Conservation (phyloP, 345 rosid genomes). For the Ceriops zippeliana region DNA sequence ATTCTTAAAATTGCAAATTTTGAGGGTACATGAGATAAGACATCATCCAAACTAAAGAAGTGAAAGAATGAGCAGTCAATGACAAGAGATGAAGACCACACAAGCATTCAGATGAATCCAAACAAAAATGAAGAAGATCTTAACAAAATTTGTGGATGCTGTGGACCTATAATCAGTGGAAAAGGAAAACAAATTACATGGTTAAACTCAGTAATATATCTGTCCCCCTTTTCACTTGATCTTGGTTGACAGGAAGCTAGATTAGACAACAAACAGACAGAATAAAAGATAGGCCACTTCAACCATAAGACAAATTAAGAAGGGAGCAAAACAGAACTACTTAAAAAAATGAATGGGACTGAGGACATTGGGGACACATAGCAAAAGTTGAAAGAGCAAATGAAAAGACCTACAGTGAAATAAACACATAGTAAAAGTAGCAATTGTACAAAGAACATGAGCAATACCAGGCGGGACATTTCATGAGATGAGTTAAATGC, state of each 20-base stretch:
- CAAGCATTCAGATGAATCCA: background rate
- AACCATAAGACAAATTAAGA: too few species aligned
- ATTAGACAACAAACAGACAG: too few species aligned
- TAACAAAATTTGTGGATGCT: background rate
- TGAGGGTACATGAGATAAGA: too few species aligned
- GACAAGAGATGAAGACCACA: too few species aligned
- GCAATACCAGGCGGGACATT: conserved; percentile 45
- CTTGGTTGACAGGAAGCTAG: background rate
- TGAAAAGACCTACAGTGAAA: background rate
- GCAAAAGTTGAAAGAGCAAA: background rate
- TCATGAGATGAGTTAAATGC: conserved; percentile 75
- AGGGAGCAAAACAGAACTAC: too few species aligned
- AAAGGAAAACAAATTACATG: background rate
- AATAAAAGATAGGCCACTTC: too few species aligned
- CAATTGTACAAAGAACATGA: background rate
- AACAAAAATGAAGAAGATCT: background rate
- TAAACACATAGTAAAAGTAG: background rate
- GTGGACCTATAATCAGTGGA: background rate
- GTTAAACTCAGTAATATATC: background rate
- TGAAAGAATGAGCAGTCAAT: background rate
- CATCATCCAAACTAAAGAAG: too few species aligned
- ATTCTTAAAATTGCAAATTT: too few species aligned
- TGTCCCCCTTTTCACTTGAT: background rate
- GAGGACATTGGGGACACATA: background rate
- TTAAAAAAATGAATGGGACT: too few species aligned